These are phyloP conservation scores for Phytophthora foliorum DNA, from an alignment of 352 stramenopile genomes.

Conservation along the genomic window DNA sequence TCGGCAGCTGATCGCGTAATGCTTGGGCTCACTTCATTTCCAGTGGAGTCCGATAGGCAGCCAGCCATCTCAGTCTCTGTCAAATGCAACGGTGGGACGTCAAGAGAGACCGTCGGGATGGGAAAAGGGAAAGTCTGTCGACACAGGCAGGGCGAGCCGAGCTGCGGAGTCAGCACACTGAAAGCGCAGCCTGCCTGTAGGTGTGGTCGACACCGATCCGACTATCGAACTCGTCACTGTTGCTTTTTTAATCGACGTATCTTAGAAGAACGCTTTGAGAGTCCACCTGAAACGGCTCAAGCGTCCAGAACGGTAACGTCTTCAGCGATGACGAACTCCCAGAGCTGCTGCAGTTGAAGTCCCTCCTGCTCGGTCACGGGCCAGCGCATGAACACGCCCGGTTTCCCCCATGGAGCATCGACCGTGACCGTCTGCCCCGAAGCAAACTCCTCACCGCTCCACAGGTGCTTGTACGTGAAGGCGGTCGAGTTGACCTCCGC, in stretches of 20 bases:
- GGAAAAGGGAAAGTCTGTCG: conserved; percentile 34
- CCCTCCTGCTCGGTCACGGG: conserved; percentile 36
- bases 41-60: conserved; percentile 17
- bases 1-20: conserved; percentile 16
- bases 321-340: conserved; percentile 32
- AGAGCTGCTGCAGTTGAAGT: conserved; percentile 31
- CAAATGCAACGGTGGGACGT: conserved; percentile 15
- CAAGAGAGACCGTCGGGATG: conserved; percentile 35
- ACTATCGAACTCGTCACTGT: conserved; percentile 6
- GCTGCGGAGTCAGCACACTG: conserved; percentile 19
- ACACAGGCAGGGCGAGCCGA: conserved; percentile 11
- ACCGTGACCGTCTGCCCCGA: conserved; percentile 31
- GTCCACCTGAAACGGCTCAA: conserved; percentile 1
- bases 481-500: conserved; percentile 21
- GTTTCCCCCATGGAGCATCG: conserved; percentile 28
- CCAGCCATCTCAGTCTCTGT: neutral
- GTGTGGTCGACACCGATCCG: conserved; percentile 1
- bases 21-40: conserved; percentile 19
- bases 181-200: too few species aligned
- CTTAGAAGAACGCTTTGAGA: neutral
- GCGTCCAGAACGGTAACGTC: conserved; percentile 22
- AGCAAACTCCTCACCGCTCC: conserved; percentile 29
- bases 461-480: conserved; percentile 33
- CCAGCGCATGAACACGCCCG: conserved; percentile 37
- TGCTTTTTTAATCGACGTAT: neutral